Evolutionary conservation across 768 basidiomycete genomes (phyloP), one percentile per base, ranked within the genome.

Genomic region (Termitomyces sp.): DNA sequence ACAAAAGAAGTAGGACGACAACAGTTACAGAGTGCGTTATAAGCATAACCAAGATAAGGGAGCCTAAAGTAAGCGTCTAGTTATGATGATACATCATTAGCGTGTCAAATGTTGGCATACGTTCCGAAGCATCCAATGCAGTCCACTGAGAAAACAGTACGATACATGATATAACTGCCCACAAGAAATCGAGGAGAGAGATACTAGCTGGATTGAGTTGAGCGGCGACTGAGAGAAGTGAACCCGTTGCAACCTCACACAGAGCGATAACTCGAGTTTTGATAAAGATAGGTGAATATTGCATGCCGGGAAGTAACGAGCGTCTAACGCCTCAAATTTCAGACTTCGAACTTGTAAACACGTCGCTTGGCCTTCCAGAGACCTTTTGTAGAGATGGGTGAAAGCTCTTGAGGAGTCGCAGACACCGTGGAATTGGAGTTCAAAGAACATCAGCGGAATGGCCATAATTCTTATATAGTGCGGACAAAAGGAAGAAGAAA

Each of bases 101-200:
- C 42, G 9, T n/a, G 7, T 38, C 6, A 25, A 34, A 11, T 10
- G 12, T 8, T 4, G 14, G 7, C 82, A 64, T 59, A 86, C 86
- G 76, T 72, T 80, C 80, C 34, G 79, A 70, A 34, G 48, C 45
- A 61, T 79, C 77, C n/a, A 80, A 72, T 50, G 73, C 63, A 40
- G 76, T 76, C 81, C 84, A 84, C 51, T 81, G 76, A 38, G 74
- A 62, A 60, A 76, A 86, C 3, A 79, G 64, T 56, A 80, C 74
- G 11, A 84, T 67, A 53, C 73, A 84, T 38, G 85, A 67, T 56
- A 84, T 61, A 17, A 78, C 69, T 38, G 77, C 74, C 81, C 83
- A 86, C 46, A 83, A 54, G 60, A 86, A 73, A 66, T 79, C 77
- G 17, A 80, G 62, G 58, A 80, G 46, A 42, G 76, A 71, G 42